Evolutionary conservation across 306 rosid species (phyloP), one percentile per base, ranked within the genome.

Genomic region (Castanea sativa): DNA sequence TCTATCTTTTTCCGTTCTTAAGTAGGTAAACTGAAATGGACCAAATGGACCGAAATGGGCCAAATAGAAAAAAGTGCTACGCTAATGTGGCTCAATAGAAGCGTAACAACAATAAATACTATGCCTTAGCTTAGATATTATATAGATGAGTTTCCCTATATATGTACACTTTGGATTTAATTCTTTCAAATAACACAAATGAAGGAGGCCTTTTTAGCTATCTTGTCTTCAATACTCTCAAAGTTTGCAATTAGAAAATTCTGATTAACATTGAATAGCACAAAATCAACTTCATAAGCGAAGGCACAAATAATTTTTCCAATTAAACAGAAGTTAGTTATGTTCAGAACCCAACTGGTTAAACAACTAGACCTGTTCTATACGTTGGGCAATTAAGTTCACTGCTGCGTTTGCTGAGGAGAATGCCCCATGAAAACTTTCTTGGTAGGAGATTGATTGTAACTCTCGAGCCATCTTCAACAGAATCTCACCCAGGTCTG

Each of bases 391-490:
- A 78, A 95, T 93, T 76, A 95, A 89, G 88, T 69, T 89, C 71
- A 95, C 83, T 18, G 99, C 98, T 11, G 99, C 98, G 82, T 95
- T 95, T 68, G 99, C 99, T 11, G 99, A 85, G 6, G 99, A 89
- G 88, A 91, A 95, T 3, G 98, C 93, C 2, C 99, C 99, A 25
- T 95, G 98, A 80, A 95, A 95, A 84, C 99, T 95, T 76, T 95
- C 99, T 61, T 90, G 92, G 33, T 95, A 95, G 25, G 97, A 91
- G 83, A 95, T 82, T 21, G 91, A 83, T 75, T 87, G 91, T 80
- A 95, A 68, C 73, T 90, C 89, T 65, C 35, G 59, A 2, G 90
- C 97, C 97, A 92, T 92, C 75, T 86, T 88, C 91, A 95, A 82
- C 83, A 93, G 77, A 79, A 95, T 95, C 80, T 86, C 97, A 51